Evolutionary conservation across 495 filamentous ascomycete genomes (phyloP).

Genomic region (Xylaria flabelliformis): DNA sequence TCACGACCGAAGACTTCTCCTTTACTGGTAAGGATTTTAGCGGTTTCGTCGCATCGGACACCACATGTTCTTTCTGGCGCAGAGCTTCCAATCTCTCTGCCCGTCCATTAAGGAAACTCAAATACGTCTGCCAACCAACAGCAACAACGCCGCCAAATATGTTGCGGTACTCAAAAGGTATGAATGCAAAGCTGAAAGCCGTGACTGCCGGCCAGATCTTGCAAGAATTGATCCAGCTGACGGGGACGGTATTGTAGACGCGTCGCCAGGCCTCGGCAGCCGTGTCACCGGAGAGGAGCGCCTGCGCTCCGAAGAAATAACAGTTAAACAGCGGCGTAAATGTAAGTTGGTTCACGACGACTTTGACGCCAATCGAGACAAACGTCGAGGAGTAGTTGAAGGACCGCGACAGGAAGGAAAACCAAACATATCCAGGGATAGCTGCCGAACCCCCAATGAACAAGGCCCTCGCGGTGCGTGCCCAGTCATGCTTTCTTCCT

Average conservation of each 20-base stretch:
- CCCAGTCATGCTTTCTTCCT: conserved; percentile 69
- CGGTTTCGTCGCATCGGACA: background rate
- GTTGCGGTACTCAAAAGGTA: conserved; percentile 76
- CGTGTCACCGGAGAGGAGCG: conserved; percentile 63
- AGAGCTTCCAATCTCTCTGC: conserved; percentile 61
- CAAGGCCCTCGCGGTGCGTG: conserved; percentile 72
- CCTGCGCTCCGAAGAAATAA: conserved; percentile 91
- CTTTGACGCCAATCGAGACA: conserved; percentile 74
- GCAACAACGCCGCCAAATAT: conserved; percentile 80
- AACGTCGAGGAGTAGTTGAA: conserved; percentile 82
- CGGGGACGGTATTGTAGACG: conserved; percentile 76
- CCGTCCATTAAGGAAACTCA: conserved; percentile 79
- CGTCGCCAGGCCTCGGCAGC: conserved; percentile 69
- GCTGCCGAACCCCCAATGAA: conserved; percentile 72
- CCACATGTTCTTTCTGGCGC: conserved; percentile 20
- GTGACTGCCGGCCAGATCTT: conserved; percentile 93
- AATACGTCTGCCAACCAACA: conserved; percentile 91
- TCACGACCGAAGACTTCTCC: background rate
- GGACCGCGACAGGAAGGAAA: conserved; percentile 76
- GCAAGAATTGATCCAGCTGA: conserved; percentile 75
- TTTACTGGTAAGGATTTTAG: background rate
- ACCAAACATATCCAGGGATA: conserved; percentile 86
- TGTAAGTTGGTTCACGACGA: conserved; percentile 77
- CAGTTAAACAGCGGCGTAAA: conserved; percentile 90
- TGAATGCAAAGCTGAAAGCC: conserved; percentile 84